phyloP scores from a whole-genome alignment of 257 asterid species.

The Solanum piurae region DNA sequence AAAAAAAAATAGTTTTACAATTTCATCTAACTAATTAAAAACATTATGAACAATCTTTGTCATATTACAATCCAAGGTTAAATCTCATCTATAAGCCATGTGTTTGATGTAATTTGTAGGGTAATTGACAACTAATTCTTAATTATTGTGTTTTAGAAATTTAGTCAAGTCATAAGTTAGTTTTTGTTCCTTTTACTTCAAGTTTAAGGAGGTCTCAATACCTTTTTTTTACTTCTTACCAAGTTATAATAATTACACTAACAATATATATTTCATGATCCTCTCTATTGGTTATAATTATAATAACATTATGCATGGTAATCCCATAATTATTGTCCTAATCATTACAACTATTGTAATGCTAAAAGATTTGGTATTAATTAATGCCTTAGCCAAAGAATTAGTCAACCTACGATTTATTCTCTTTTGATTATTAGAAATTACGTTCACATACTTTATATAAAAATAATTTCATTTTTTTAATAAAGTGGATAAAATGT shows the following conservation, averaged over 20 bases:
- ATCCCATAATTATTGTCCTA: background rate
- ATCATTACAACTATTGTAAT: background rate
- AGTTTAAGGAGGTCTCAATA: background rate
- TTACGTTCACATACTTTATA: background rate
- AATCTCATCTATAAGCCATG: background rate
- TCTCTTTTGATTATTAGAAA: background rate
- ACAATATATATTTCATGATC: background rate
- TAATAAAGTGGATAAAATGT: no score
- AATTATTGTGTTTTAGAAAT: background rate
- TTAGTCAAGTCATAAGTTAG: background rate
- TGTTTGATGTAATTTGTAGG: background rate
- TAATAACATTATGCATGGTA: background rate
- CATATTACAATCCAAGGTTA: background rate
- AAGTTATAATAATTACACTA: background rate
- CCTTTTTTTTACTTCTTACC: background rate
- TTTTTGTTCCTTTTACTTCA: background rate
- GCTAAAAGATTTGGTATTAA: background rate
- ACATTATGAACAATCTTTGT: no score
- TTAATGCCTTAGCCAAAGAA: background rate
- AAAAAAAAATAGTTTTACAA: background rate
- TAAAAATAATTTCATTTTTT: background rate
- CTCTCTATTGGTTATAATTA: background rate
- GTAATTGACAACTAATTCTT: background rate
- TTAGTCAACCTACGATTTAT: background rate
- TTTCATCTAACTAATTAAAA: background rate